Base-by-base conservation (phyloP, 1,284 basidiomycete genomes). In the Trichosporon asahii region DNA sequence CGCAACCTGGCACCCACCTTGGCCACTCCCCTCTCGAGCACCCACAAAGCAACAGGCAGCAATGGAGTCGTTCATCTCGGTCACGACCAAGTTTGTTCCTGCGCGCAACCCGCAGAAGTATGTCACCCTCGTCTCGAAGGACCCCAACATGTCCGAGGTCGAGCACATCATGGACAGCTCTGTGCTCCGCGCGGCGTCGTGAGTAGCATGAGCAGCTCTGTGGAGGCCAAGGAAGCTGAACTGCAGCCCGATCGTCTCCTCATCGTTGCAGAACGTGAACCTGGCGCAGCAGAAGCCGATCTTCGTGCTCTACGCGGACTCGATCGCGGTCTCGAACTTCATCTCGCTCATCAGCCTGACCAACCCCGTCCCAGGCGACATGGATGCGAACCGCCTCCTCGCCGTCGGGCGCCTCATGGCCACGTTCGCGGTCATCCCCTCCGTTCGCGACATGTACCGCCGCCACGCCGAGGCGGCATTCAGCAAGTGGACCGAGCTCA, bases 71-170 rank as follows among this genome's bases (percentile, higher is more conserved):
- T 61, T 61, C 57, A 61, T 33, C 29, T 61, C 57, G 11, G 29
- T 61, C 29, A 61, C 57, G 27, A 61, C 57, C 27, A 61, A 61
- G 57, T 61, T 61, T 15, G 57, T 61, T 18, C 57, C 57, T 18
- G 57, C 57, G 57, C 57, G 27, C 57, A 61, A 61, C 29, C 57
- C 57, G 57, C 27, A 61, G 57, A 61, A 61, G 57, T 31, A 61
- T 31, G 57, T 61, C 2, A 61, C 27, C 15, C 57, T 61, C 57
- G 57, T 61, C 29, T 61, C 57, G 7, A 61, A 61, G 57, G 57
- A 61, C 57, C 57, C 57, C 29, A 61, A 61, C 57, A 61, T 33
- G 57, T 18, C 27, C 57, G 57, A 61, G 57, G 57, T 61, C 57
- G 57, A 61, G 27, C 57, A 61, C 57, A 61, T 31, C 57, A 61